phyloP scores from a whole-genome alignment of 2,329 filamentous ascomycete species.

The Colletotrichum tropicale region DNA sequence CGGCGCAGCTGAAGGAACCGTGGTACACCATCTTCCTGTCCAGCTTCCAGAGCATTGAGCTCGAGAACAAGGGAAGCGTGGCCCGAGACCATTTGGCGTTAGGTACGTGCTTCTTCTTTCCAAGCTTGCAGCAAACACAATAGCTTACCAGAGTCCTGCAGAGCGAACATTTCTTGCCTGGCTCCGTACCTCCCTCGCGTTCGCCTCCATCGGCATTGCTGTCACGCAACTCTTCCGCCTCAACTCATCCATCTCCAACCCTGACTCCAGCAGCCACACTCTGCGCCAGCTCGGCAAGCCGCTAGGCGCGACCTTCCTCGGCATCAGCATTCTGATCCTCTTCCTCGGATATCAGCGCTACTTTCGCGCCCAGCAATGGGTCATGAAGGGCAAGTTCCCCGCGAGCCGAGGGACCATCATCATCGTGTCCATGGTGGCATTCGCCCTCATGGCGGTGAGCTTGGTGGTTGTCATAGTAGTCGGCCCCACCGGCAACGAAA shows the following conservation, averaged over 20 bases:
- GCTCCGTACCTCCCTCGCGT: conserved; percentile 81
- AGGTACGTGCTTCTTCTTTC: conserved; percentile 50
- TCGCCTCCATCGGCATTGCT: conserved; percentile 82
- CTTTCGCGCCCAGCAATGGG: conserved; percentile 79
- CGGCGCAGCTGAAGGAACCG: conserved; percentile 31
- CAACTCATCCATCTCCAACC: conserved; percentile 64
- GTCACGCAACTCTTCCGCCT: conserved; percentile 86
- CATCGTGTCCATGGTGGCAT: conserved; percentile 69
- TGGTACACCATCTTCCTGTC: conserved; percentile 59
- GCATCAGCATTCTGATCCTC: conserved; percentile 75
- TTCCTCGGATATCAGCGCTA: conserved; percentile 80
- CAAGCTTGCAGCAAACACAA: background rate
- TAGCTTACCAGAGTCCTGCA: conserved; percentile 34
- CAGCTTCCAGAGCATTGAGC: conserved; percentile 67
- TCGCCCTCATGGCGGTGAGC: conserved; percentile 65
- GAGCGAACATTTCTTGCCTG: conserved; percentile 87
- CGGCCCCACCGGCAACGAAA: conserved; percentile 32
- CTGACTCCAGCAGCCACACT: conserved; percentile 37
- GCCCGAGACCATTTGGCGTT: conserved; percentile 82
- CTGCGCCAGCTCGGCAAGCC: conserved; percentile 73
- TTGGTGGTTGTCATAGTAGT: conserved; percentile 65
- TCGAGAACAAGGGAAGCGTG: conserved; percentile 87
- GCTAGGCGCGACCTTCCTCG: conserved; percentile 78
- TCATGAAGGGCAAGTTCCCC: conserved; percentile 80
- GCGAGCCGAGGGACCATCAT: conserved; percentile 78